Evolutionary conservation across 306 rosid species (phyloP).

Genomic region (Phaseolus lunatus): DNA sequence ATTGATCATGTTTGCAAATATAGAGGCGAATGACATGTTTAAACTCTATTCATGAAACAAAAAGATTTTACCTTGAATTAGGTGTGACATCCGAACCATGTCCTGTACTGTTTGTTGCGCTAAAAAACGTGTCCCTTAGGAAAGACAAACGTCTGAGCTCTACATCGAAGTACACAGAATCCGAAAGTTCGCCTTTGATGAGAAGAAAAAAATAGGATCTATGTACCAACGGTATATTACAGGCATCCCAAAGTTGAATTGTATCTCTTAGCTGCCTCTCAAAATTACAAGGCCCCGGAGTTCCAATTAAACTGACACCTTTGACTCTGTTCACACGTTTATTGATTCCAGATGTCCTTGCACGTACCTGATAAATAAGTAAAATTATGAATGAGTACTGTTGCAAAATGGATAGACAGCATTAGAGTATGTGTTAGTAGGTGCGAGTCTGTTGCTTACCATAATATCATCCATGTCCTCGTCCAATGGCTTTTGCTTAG

Average conservation of each 20-base stretch:
- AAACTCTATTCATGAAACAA: constrained; percentile 18
- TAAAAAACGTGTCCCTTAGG: constrained; percentile 62
- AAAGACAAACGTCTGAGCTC: constrained; percentile 82
- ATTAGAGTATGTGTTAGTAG: neutral
- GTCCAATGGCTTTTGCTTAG: constrained; percentile 45
- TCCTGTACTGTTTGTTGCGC: constrained; percentile 43
- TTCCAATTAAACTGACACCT: constrained; percentile 40
- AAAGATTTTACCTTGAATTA: constrained; percentile 68
- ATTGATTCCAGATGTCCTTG: constrained; percentile 9
- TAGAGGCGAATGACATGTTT: constrained; percentile 20
- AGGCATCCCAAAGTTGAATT: constrained; percentile 80
- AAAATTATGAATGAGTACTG: constrained; percentile 14
- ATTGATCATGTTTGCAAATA: constrained; percentile 9
- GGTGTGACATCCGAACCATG: constrained; percentile 53
- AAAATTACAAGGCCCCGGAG: constrained; percentile 47
- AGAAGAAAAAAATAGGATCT: constrained; percentile 85
- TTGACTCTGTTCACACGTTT: constrained; percentile 38
- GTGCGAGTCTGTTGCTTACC: constrained; percentile 48
- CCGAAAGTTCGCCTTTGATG: constrained; percentile 79
- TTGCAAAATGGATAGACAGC: constrained; percentile 14
- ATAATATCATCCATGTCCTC: constrained; percentile 38
- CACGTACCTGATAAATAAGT: constrained; percentile 46
- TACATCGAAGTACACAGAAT: constrained; percentile 74
- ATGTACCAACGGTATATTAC: constrained; percentile 79
- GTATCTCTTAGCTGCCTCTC: constrained; percentile 69